Conservation (phyloP, 345 rosid species). For the Turnera subulata region DNA sequence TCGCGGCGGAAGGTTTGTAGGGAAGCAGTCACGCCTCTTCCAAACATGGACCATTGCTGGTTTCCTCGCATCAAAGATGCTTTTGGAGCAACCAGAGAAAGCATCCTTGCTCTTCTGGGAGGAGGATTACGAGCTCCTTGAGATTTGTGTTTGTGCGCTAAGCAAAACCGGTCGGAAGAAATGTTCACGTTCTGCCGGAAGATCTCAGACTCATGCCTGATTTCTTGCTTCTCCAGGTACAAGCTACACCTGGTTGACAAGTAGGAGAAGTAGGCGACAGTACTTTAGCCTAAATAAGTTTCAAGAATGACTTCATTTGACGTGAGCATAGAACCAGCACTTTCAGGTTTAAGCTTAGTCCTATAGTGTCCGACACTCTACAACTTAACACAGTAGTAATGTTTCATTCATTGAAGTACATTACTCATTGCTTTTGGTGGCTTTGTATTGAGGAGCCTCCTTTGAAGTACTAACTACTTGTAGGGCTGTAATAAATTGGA, state of each 20-base stretch:
- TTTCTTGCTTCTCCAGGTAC: background rate
- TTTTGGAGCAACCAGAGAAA: conserved; percentile 77
- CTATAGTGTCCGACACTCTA: background rate
- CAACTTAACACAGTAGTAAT: background rate
- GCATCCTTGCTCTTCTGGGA: conserved; percentile 80
- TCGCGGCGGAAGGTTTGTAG: conserved; percentile 62
- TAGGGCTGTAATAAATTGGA: background rate
- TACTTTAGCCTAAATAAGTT: too few relatives aligned
- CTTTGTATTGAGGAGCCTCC: conserved; percentile 20
- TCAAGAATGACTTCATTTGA: too few relatives aligned
- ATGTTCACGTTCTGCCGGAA: conserved; percentile 54
- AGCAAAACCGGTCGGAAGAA: conserved; percentile 51
- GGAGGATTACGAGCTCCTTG: conserved; percentile 86
- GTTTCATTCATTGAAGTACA: background rate
- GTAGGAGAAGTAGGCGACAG: too few relatives aligned
- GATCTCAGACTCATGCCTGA: conserved; percentile 28
- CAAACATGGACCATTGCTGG: conserved; percentile 94
- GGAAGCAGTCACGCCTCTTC: conserved; percentile 70
- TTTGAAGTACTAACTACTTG: background rate
- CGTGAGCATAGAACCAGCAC: too few relatives aligned
- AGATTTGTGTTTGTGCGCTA: conserved; percentile 72
- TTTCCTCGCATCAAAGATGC: conserved; percentile 77
- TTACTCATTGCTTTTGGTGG: conserved; percentile 17
- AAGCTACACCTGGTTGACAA: too few relatives aligned
- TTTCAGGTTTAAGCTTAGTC: background rate